Base-by-base conservation (phyloP, 192 early-diverging fungal genomes). In the Mortierella hygrophila region DNA sequence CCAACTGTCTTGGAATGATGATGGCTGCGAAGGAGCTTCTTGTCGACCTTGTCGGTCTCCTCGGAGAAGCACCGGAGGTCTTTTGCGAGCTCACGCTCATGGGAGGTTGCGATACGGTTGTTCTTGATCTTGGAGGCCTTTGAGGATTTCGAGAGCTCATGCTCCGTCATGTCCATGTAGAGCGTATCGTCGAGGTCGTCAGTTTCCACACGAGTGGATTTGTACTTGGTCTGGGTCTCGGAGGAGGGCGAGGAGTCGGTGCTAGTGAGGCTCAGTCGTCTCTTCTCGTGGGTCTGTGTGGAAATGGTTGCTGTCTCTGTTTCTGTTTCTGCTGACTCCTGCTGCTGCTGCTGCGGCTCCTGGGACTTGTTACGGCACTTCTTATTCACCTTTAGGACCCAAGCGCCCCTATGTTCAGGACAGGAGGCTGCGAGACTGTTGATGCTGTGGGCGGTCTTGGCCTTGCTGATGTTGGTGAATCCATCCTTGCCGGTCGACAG, bases 141-240 rank as follows among this genome's bases (percentile, higher is more conserved):
- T 18, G 68, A 44, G 9, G 83, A 85, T 40, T 85, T 85, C 21
- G 75, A 75, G 46, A 85, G 78, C 49, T 85, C 83, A 26, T 65
- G 83, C 49, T 85, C 83, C 37, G 78, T 77, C 74, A 85, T 80
- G 52, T 52, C 71, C 83, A 85, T 85, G 40, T 85, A 85, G 37
- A 77, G 70, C 2, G 11, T 20, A 26, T 69, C 55, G 23, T 78
- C 44, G 2, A 35, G 23, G 54, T 68, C 76, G 18, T 77, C 65
- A 6, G 26, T 32, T 65, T 69, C 76, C 52, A 52, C 73, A 35
- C 60, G 60, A 11, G 29, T 65, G 60, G 60, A 9, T 10, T 65
- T 65, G 13, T 9, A 32, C 60, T 32, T 65, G 29, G 60, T 32
- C 21, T 15, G 18, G 23, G 57, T 35, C 44, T 46, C 44, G n/a